Base-by-base conservation (phyloP, 176 grass and related monocot genomes). In the Oryza longistaminata region DNA sequence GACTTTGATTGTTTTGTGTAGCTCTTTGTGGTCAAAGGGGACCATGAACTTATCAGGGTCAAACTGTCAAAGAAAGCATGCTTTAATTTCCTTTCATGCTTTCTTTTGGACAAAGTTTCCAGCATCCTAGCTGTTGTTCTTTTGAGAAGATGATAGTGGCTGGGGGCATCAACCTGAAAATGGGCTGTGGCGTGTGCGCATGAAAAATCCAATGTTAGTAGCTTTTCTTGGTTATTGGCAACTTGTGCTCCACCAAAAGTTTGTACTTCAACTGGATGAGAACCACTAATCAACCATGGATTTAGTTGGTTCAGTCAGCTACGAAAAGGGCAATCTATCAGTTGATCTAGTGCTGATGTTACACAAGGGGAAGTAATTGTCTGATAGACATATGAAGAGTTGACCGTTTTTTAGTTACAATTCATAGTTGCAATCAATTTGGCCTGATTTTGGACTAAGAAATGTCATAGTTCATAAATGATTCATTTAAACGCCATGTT, bases 51-150 rank as follows among this genome's bases (percentile, higher is more conserved):
- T 82, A 82, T 72, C 58, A 73, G 45, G 68, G 79, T 83, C 84
- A 90, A 87, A 83, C 60, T 45, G 79, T 83, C 84, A 90, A 87
- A 83, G 68, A 60, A 83, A 78, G 6, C 29, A 11, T 74, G 42
- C 75, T 83, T 87, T 77, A 48, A 12, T 87, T 87, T 64, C 25
- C 45, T 82, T 66, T 78, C 88, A 67, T 68, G 43, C 64, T 86
- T 73, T 34, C 34, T 65, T 86, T 68, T 67, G 9, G 48, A 25
- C 31, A 62, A 86, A 77, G 48, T 74, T 62, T 43, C 68, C 22
- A 68, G 88, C 58, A 74, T 87, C 48, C 68, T 78, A 78, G 67
- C 45, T 21, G 15, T 25, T 82, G 83, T 78, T 73, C 83, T 66
- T 87, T 90, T 82, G 74, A 78, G 62, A 86, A 83, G 78, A 82